Percentiles rank a stretch among this genome's conserved stretches.
These are phyloP conservation scores for Candida montana DNA, from an alignment of 805 yeast species.

Conservation along the genomic window DNA sequence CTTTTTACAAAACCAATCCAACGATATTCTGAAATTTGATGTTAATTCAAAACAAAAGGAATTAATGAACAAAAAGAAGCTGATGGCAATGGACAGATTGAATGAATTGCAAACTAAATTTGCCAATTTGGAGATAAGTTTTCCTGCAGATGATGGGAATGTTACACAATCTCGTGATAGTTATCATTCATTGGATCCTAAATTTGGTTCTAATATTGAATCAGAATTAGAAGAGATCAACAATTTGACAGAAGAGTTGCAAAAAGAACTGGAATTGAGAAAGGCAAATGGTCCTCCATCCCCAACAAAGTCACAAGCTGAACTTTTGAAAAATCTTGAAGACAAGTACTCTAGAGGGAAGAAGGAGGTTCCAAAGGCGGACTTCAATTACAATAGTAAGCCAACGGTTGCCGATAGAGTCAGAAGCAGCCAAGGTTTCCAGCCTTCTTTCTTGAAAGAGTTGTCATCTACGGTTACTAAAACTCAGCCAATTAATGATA, in stretches of 20 bases:
- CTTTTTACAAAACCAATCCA: slow-evolving; percentile 65
- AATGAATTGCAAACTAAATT: slow-evolving; percentile 63
- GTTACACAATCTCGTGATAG: slow-evolving; percentile 10
- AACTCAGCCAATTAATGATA: slow-evolving; percentile 22
- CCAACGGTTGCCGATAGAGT: slow-evolving; percentile 23
- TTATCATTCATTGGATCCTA: slow-evolving; percentile 30
- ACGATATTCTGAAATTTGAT: slow-evolving; percentile 68
- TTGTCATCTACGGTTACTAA: slow-evolving; percentile 44
- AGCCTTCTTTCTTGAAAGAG: slow-evolving; percentile 50
- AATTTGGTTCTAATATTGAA: slow-evolving; percentile 35
- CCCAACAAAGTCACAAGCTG: slow-evolving; percentile 12
- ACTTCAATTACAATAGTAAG: slow-evolving; percentile 13
- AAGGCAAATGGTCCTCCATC: background rate
- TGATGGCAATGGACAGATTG: slow-evolving; percentile 66
- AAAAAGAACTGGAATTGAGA: slow-evolving; percentile 12
- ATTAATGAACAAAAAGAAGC: slow-evolving; percentile 52
- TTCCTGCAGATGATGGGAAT: slow-evolving; percentile 23
- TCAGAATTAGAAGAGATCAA: slow-evolving; percentile 30
- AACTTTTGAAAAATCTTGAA: slow-evolving; percentile 32
- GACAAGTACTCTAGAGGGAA: slow-evolving; percentile 42
- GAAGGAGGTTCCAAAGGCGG: slow-evolving; percentile 24
- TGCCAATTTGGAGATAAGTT: slow-evolving; percentile 58
- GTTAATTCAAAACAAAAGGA: slow-evolving; percentile 46
- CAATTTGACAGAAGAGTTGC: slow-evolving; percentile 19
- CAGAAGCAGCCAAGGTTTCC: slow-evolving; percentile 32